A percentile compares a stretch with the other conserved stretches of the same genome.
These are phyloP conservation scores for Botrytis fabae DNA, from an alignment of 2,329 filamentous ascomycete species.

Conservation along the genomic window DNA sequence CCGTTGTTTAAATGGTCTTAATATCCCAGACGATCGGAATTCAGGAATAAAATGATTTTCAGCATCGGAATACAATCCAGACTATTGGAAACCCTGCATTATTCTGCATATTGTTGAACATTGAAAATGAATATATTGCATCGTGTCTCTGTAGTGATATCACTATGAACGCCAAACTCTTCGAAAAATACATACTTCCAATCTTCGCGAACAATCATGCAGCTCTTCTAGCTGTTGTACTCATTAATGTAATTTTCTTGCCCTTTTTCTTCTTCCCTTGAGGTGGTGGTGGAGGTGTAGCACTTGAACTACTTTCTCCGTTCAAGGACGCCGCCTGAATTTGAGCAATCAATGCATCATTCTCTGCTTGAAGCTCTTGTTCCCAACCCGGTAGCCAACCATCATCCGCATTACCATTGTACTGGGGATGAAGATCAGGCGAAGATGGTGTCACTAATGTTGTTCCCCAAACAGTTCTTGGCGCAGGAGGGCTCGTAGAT, in stretches of 20 bases:
- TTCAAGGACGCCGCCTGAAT: constrained; percentile 55
- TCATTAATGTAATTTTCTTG: constrained; percentile 73
- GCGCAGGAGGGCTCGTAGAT: constrained; percentile 75
- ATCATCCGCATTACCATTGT: constrained; percentile 56
- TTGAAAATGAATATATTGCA: constrained; percentile 16
- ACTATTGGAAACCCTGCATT: background rate
- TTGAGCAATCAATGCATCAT: constrained; percentile 54
- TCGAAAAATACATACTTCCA: constrained; percentile 12
- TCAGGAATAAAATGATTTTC: background rate
- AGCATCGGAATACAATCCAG: background rate
- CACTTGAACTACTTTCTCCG: constrained; percentile 29
- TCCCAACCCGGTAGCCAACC: constrained; percentile 88
- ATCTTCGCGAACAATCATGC: constrained; percentile 36
- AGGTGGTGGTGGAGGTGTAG: constrained; percentile 15
- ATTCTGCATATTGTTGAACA: constrained; percentile 9
- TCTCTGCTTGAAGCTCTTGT: constrained; percentile 68
- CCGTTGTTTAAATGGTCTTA: background rate
- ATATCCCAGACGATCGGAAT: background rate
- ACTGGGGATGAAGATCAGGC: constrained; percentile 50
- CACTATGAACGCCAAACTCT: constrained; percentile 16
- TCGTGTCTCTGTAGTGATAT: constrained; percentile 14
- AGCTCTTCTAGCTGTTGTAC: constrained; percentile 51
- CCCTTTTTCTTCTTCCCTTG: constrained; percentile 64
- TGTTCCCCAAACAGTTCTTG: constrained; percentile 92
- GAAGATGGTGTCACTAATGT: constrained; percentile 60